A percentile compares a stretch with the other conserved stretches of the same genome.
Conservation (phyloP, 2,329 filamentous ascomycete species). For the Microdochium nivale region DNA sequence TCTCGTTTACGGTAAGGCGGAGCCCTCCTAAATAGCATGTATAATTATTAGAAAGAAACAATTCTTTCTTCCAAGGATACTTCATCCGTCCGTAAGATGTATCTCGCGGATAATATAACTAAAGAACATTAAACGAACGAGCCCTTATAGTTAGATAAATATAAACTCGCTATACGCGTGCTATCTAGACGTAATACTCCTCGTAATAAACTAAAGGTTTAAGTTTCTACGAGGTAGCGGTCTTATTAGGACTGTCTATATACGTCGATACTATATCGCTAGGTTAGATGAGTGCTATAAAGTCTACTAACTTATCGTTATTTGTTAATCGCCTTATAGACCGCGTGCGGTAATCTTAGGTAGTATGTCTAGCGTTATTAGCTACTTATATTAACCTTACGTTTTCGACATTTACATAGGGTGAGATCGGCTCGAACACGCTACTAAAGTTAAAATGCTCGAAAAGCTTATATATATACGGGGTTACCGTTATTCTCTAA, state of each 20-base stretch:
- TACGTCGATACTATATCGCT: conserved; percentile 41
- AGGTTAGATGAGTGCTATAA: conserved; percentile 24
- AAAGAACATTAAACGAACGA: conserved; percentile 54
- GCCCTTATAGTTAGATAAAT: conserved; percentile 18
- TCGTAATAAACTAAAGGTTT: conserved; percentile 31
- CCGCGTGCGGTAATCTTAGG: background rate
- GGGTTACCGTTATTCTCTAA: conserved; percentile 12
- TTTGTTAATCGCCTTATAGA: background rate
- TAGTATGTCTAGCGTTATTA: background rate
- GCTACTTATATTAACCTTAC: background rate
- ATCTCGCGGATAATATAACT: conserved; percentile 65
- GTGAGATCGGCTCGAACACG: conserved; percentile 30
- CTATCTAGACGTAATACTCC: conserved; percentile 55
- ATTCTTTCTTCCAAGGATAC: conserved; percentile 64
- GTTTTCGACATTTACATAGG: background rate
- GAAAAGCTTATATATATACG: conserved; percentile 59
- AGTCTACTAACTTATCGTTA: conserved; percentile 7
- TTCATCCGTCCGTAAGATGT: conserved; percentile 60
- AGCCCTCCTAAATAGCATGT: conserved; percentile 41
- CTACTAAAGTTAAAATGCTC: conserved; percentile 50
- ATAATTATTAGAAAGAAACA: conserved; percentile 72
- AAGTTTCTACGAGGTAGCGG: conserved; percentile 47
- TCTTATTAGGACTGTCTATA: conserved; percentile 32
- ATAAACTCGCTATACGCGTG: conserved; percentile 54
- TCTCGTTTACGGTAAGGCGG: conserved; percentile 42